Conservation (phyloP, 345 rosid species). For the Eucalyptus curtisii region DNA sequence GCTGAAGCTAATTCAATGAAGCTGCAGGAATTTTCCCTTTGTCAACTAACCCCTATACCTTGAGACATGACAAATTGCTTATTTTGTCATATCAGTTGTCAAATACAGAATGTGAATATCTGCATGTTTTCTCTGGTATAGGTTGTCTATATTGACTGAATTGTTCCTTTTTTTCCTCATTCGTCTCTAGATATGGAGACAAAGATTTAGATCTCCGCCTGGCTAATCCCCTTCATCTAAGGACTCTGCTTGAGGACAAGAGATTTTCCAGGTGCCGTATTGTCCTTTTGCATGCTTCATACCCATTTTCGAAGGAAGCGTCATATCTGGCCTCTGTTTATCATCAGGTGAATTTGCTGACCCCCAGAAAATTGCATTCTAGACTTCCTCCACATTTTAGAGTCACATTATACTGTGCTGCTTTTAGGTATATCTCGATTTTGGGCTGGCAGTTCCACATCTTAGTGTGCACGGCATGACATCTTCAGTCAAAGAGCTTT, state of each 20-base stretch:
- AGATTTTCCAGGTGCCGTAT: constrained; percentile 58
- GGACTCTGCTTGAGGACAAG: constrained; percentile 65
- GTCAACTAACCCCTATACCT: background rate
- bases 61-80: background rate
- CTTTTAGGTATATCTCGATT: constrained; percentile 79
- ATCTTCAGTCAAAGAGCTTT: constrained; percentile 77
- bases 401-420: background rate
- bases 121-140: background rate
- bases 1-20: background rate
- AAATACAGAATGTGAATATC: background rate
- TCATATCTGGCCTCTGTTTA: constrained; percentile 83
- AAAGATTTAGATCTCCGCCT: constrained; percentile 79
- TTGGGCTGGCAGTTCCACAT: constrained; percentile 93
- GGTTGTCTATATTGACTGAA: background rate
- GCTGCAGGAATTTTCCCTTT: background rate
- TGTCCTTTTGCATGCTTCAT: constrained; percentile 89
- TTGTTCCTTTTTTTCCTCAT: background rate
- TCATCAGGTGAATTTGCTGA: constrained; percentile 40
- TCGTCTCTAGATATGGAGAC: constrained; percentile 65
- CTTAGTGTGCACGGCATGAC: constrained; percentile 85
- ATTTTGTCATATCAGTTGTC: background rate
- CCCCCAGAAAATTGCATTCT: background rate
- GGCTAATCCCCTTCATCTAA: constrained; percentile 87
- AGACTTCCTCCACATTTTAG: background rate
- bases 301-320: constrained; percentile 94